These are phyloP conservation scores for Penicillium sp. DNA, from an alignment of 2,329 filamentous ascomycete species.

Conservation along the genomic window DNA sequence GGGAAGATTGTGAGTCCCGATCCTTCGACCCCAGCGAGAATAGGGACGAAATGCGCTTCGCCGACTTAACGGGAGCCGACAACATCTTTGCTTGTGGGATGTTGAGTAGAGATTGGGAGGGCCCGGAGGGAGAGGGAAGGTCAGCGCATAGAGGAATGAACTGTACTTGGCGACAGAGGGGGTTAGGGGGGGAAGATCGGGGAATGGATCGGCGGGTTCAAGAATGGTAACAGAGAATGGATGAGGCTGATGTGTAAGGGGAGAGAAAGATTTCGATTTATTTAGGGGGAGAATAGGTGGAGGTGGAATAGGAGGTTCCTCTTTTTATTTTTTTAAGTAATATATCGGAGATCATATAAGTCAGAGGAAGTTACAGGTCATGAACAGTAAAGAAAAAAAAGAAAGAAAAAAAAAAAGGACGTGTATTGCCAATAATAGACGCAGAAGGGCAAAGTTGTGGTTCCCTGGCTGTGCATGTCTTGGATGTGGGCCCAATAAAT, in stretches of 20 bases:
- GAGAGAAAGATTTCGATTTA: neutral
- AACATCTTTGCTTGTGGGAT: conserved; percentile 33
- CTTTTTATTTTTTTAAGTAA: neutral
- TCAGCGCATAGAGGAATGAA: conserved; percentile 22
- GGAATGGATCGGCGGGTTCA: conserved; percentile 42
- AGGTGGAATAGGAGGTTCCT: neutral
- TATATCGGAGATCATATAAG: conserved; percentile 1
- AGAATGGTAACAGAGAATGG: conserved; percentile 26
- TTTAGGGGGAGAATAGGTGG: neutral
- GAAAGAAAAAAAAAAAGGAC: conserved; percentile 12
- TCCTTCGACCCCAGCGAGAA: conserved; percentile 46
- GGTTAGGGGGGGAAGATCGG: conserved; percentile 8
- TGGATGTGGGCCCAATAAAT: conserved; percentile 17
- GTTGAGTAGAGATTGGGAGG: conserved; percentile 2
- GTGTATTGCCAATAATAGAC: conserved; percentile 28
- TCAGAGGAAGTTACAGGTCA: neutral
- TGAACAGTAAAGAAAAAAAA: conserved; percentile 4
- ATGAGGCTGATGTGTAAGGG: conserved; percentile 9
- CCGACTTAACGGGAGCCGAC: conserved; percentile 46
- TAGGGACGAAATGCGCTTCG: conserved; percentile 49
- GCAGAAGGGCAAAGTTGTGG: neutral
- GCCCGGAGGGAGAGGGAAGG: conserved; percentile 5
- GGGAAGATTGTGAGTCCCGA: conserved; percentile 31
- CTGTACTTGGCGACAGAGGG: conserved; percentile 8
- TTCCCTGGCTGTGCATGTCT: conserved; percentile 19